Evolutionary conservation across 805 yeast genomes (phyloP).

Genomic region (Candida hispaniensis): DNA sequence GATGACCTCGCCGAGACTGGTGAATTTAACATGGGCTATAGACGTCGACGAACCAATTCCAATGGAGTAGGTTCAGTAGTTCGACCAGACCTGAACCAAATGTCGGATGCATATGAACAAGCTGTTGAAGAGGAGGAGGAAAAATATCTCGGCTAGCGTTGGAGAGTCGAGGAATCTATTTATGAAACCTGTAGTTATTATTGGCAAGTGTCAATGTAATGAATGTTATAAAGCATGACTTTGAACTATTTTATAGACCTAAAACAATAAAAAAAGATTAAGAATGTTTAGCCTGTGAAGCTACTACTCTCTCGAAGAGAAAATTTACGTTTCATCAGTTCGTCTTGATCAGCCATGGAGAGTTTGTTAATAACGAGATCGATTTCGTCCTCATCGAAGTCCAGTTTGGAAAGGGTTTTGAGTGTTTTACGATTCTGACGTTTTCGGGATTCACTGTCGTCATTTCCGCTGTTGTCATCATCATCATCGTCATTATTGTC

Average conservation of each 20-base stretch:
- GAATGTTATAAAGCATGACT: no score
- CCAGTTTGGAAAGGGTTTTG: constrained; percentile 13
- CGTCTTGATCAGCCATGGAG: constrained; percentile 16
- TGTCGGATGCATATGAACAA: constrained; percentile 13
- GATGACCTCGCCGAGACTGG: constrained; percentile 51
- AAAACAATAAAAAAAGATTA: no score
- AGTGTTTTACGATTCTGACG: constrained; percentile 13
- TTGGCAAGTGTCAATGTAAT: no score
- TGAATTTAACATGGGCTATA: constrained; percentile 34
- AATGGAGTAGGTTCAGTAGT: constrained; percentile 10
- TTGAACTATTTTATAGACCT: no score
- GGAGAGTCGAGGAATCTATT: no score
- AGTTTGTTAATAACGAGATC: constrained; percentile 12
- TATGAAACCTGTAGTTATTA: no score
- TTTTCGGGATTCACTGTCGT: constrained; percentile 23
- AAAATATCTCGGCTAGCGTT: constrained; percentile 8
- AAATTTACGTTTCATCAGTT: constrained; percentile 11
- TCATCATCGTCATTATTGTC: constrained; percentile 22
- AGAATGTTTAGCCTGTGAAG: constrained; percentile 13
- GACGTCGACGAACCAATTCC: constrained; percentile 32
- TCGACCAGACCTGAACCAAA: constrained; percentile 12
- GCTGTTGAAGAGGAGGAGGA: constrained; percentile 14
- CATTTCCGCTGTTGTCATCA: constrained; percentile 25
- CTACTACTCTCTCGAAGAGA: constrained; percentile 10
- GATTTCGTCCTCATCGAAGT: constrained; percentile 16